Percentiles rank a stretch among this genome's conserved stretches.
phyloP scores from a whole-genome alignment of 1,139 yeast genomes.

The Hyphopichia burtonii region DNA sequence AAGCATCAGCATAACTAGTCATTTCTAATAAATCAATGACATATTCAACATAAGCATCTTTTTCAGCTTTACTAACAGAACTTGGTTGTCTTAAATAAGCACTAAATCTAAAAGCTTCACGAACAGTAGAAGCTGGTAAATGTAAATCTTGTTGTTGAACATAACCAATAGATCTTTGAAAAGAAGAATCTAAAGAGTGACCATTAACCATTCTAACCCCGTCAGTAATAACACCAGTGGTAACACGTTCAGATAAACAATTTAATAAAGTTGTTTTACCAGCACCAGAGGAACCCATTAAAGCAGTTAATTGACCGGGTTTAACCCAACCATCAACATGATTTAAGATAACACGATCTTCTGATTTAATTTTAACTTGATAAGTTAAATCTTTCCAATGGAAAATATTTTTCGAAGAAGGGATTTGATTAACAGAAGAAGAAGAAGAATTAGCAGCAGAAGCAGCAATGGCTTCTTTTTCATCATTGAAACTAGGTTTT shows the following conservation, averaged over 20 bases:
- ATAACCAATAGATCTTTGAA: conserved; percentile 81
- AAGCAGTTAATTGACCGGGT: conserved; percentile 47
- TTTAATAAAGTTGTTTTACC: conserved; percentile 78
- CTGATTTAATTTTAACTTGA: conserved; percentile 65
- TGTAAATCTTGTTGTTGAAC: conserved; percentile 85
- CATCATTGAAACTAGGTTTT: conserved; percentile 19
- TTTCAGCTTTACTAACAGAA: conserved; percentile 52
- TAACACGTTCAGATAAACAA: conserved; percentile 74
- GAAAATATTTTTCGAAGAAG: conserved; percentile 47
- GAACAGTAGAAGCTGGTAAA: conserved; percentile 69
- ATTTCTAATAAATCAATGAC: conserved; percentile 69
- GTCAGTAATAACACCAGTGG: conserved; percentile 69
- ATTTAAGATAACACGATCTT: conserved; percentile 61
- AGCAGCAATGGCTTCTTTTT: no score
- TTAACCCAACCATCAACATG: conserved; percentile 83
- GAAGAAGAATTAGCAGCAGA: conserved; percentile 4
- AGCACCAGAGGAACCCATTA: conserved; percentile 90
- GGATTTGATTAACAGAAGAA: conserved; percentile 5
- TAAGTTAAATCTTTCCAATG: conserved; percentile 81
- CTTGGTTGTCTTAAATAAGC: conserved; percentile 74
- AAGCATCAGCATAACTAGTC: conserved; percentile 73
- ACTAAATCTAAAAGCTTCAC: conserved; percentile 72
- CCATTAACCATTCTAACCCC: conserved; percentile 80
- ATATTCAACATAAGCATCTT: conserved; percentile 69
- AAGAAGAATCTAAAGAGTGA: conserved; percentile 61